Evolutionary conservation across 2,329 filamentous ascomycete species (phyloP), one percentile per base, ranked within the genome.

Genomic region (Camptophora hylomeconis): DNA sequence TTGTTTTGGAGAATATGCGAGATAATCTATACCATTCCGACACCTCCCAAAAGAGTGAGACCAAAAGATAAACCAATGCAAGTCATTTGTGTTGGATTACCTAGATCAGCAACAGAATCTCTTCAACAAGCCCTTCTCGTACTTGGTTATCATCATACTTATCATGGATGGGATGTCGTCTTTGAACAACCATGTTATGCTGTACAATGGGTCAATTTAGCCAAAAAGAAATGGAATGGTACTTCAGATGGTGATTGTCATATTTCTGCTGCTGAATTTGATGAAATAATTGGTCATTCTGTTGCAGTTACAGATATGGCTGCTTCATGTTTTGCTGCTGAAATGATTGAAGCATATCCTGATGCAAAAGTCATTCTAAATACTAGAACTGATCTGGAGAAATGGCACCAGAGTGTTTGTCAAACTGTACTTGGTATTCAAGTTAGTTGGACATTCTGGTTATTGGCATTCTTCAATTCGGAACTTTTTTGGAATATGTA

Each of bases 301-400:
- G 40, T 40, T 7, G 51, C 46, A 1, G 42, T 51, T 2, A 48
- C 47, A 5, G 56, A 58, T 24, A 32, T 47, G 13, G 52, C 55
- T 0, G 45, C 42, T 5, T 35, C 32, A 5, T 33, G 45, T n/a
- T 58, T 59, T 36, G 46, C 42, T 3, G 41, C 43, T 16, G 56
- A 59, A 24, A 36, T 59, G 3, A 32, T 50, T 8, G 28, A 32
- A 4, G 44, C 47, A 2, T 58, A 58, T 28, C 56, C 56, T 0
- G 40, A 50, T n/a, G 24, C 24, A 11, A 26, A 26, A 15, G 24
- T 26, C 24, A 26, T 26, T 13, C 17, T 26, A 15, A 25, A 28
- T 15, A 9, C 7, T n/a, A 14, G 26, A 11, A n/a, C 5, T 5
- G 17, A 19, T 20, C 5, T 28, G 6, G 17, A 28, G 5, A 15